Base-by-base conservation (phyloP, 768 basidiomycete species). In the Galerina marginata region DNA sequence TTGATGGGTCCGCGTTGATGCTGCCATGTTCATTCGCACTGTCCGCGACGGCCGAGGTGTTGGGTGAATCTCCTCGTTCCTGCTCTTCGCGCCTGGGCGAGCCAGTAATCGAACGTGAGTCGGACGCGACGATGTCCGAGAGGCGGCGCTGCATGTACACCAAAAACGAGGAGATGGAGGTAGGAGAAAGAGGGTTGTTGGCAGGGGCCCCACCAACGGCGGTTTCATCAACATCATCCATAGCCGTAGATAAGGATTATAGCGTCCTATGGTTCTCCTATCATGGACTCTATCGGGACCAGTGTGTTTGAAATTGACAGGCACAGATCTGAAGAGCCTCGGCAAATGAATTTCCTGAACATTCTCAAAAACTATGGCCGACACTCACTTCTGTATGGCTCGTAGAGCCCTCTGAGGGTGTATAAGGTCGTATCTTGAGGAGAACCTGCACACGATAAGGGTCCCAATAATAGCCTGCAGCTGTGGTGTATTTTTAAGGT, bases 81-180 rank as follows among this genome's bases (percentile, higher is more conserved):
- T 5, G 29, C 29, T 37, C 58, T 15, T 54, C 51, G 10, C 44
- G 29, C 37, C 38, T 29, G 6, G 20, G 9, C 6, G 14, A 33
- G 7, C 29, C 38, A 33, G 48, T n/a, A 25, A 56, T 40, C 15
- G 64, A 55, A 36, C 43, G 64, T 15, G 56, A 56, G 58, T 67
- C 58, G 12, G 64, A 52, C 16, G 63, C 63, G 25, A 66, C 61
- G 36, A 71, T 65, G 43, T 66, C 70, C 14, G 71, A 69, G n/a
- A 74, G 53, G 10, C 67, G 71, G 9, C 69, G 70, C 29, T 71
- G 70, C 71, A 74, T 72, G 61, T 65, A 68, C 33, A 56, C 64
- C 29, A 74, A 48, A 50, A 72, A 58, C 9, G 71, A 68, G n/a
- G 65, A 56, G 45, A 65, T 57, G 39, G 55, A 63, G 6, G 33